Evolutionary conservation across 2,329 filamentous ascomycete genomes (phyloP), one percentile per base, ranked within the genome.

Genomic region (Clonostachys rosea): DNA sequence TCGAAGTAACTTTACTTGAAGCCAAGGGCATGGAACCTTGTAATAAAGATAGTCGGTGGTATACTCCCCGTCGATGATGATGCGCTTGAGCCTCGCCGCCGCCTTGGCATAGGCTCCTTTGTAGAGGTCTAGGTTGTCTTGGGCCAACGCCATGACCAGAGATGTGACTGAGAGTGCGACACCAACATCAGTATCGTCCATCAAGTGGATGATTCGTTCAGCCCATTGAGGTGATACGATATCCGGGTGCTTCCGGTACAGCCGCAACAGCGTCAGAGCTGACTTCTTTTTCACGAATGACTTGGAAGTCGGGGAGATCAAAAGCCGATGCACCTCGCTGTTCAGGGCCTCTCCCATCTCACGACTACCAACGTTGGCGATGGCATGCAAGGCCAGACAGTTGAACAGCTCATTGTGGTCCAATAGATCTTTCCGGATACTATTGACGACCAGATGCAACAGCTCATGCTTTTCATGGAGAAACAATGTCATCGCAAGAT

Each of bases 231-330:
- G 87, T 61, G 96, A 91, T 20, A 99, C 88, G 54, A 99, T 96
- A 53, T 84, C 87, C 2, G 92, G 91, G 59, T 91, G 84, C 71
- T 99, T 99, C 56, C 94, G 88, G 69, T 97, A 99, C 6, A 99
- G 71, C 47, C 94, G 87, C 47, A 99, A 81, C 35, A 99, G 78
- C 1, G 94, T 99, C 45, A 99, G 74, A 7, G 94, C 94, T 2
- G 94, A 92, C 76, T 99, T 99, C 73, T 99, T 99, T 78, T 99
- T 99, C 50, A 99, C 94, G 57, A 99, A 99, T 0, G 94, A 85
- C 68, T 97, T 99, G 1, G 92, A 97, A 8, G 75, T 76, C 42
- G 94, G 94, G 50, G 92, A 96, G 55, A 99, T 97, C 51, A 99
- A 71, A 43, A 99, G 77, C 57, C 91, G 81, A 66, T 99, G 94